Base-by-base conservation (phyloP, 2,329 filamentous ascomycete genomes). In the Aureobasidium sp. region DNA sequence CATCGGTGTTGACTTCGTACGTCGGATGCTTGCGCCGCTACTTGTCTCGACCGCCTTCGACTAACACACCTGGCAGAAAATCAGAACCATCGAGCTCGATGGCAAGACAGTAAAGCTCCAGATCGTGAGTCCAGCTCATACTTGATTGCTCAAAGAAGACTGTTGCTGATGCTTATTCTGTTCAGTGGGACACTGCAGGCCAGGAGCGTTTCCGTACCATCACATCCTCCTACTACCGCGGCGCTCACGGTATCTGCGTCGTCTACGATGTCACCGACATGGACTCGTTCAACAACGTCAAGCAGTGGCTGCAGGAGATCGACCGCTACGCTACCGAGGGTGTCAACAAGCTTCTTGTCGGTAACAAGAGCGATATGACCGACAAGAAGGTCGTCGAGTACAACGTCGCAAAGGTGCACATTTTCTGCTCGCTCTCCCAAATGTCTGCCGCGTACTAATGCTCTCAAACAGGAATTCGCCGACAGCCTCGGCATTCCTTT, bases 331-430 rank as follows among this genome's bases (percentile, higher is more conserved):
- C 94, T 69, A 99, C 94, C 68, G 94, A 99, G 79, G 94, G 94
- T 67, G 94, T 99, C 73, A 99, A 99, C 86, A 99, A 99, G 84
- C 84, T 99, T 67, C 86, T 99, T 64, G 93, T 99, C 65, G 94
- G 94, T 73, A 99, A 99, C 88, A 99, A 99, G 88, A 96, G 91
- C 79, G 94, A 99, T 89, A 97, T 99, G 91, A 86, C 93, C 63
- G 94, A 99, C 80, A 99, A 99, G 89, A 99, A 97, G 83, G 94
- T 97, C 42, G 94, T 99, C 64, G 94, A 99, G 78, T 99, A 99
- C 84, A 95, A 91, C 66, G 94, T 97, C 68, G 94, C 94, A 69
- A 99, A 99, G 90, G 94, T 96, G 81, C 63, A 83, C 70, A 49
- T 65, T 57, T 13, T 8, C 42, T 27, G 13, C 23, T 8, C 23